Evolutionary conservation across 2,329 filamentous ascomycete species (phyloP).

Genomic region (Beauveria asiatica): DNA sequence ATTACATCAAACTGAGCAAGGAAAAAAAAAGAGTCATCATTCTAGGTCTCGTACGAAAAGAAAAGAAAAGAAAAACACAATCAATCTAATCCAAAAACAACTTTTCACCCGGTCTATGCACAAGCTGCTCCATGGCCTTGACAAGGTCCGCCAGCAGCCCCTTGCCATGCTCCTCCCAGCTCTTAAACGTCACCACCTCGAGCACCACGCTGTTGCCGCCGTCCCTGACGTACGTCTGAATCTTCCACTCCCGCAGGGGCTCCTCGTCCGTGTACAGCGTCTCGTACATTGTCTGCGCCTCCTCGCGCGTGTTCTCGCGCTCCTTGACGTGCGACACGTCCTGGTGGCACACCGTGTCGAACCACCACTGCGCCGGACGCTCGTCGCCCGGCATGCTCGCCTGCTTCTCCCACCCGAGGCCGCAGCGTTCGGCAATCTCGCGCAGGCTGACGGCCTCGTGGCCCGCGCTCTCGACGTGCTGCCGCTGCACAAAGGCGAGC

Average conservation of each 20-base stretch:
- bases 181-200: conserved; percentile 52
- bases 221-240: conserved; percentile 45
- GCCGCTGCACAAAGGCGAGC: conserved; percentile 44
- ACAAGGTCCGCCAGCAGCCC: conserved; percentile 43
- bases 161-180: conserved; percentile 43
- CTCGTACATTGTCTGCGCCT: conserved; percentile 24
- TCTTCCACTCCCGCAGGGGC: conserved; percentile 48
- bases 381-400: conserved; percentile 14
- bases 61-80: too few relatives aligned
- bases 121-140: conserved; percentile 30
- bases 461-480: conserved; percentile 47
- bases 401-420: conserved; percentile 29
- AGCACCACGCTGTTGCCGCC: conserved; percentile 42
- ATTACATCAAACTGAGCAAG: neutral
- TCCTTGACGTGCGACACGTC: conserved; percentile 54
- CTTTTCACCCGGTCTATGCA: conserved; percentile 22
- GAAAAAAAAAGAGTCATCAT: neutral
- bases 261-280: conserved; percentile 52
- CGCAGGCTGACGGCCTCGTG: conserved; percentile 46
- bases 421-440: conserved; percentile 43
- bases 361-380: conserved; percentile 28
- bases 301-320: conserved; percentile 31
- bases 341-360: conserved; percentile 50
- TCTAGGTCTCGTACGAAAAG: too few relatives aligned
- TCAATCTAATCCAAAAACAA: conserved; percentile 13